Evolutionary conservation across 2,329 filamentous ascomycete species (phyloP), one percentile per base, ranked within the genome.

Genomic region (Hirsutella rhossiliensis): DNA sequence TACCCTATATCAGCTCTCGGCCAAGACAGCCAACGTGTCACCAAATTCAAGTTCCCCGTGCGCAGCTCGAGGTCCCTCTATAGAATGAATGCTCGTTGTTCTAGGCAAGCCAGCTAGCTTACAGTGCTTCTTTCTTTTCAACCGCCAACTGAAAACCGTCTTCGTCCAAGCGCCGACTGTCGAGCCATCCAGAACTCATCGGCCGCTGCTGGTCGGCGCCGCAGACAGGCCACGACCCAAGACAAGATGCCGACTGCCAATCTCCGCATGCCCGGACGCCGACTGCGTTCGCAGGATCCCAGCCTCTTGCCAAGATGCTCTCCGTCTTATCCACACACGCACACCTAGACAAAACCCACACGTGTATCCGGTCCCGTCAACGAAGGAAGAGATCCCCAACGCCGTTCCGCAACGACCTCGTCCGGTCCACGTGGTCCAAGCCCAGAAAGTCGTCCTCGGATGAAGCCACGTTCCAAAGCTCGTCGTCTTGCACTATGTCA

Each of bases 391-490:
- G 67, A 56, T 82, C 79, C 38, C 73, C 73, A 49, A 67, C 71
- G 39, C 78, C 78, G 54, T 80, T 81, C 47, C 77, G 69, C 50
- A 74, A 52, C 18, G 69, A 62, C 52, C 77, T 69, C 43, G 76
- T 68, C 54, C 78, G 73, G 62, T 84, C 80, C 40, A 75, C 63
- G 52, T 84, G 80, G 57, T 84, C 80, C 48, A 84, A 60, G 17
- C 80, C 80, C 46, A 84, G 69, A 50, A 70, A 68, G 49, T 82
- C 77, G 48, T 84, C 80, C 23, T 78, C 72, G 4, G 64, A 67
- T 23, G 57, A 62, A 45, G 64, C 68, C 52, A 69, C 57, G 43
- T 70, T 72, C 66, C 64, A 80, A 23, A 83, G 61, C 41, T 79
- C 63, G 54, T 81, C 73, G 51, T 80, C 77, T 83, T 9, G 23